Evolutionary conservation across 2,329 filamentous ascomycete genomes (phyloP), one percentile per base, ranked within the genome.

Genomic region (Didymella sp.): DNA sequence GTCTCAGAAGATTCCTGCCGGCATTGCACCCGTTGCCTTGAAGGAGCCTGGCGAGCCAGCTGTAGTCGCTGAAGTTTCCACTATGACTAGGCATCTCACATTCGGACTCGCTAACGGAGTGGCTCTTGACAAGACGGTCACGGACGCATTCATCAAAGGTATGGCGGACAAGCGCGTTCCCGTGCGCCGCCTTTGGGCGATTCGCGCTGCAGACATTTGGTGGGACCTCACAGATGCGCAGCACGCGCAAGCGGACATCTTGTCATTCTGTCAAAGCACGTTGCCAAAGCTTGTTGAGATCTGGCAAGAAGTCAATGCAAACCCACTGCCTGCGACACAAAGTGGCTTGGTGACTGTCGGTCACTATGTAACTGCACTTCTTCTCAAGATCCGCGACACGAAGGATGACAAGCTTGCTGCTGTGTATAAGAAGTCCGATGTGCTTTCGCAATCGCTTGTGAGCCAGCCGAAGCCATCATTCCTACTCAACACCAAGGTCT

Each of bases 41-140:
- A 96, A 97, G 71, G 95, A 99, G 77, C 88, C 92, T 7, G 98
- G 96, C 67, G 95, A 99, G 75, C 79, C 83, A 31, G 93, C 93
- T 38, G 80, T 96, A 24, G 83, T 85, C 38, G 87, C 90, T 9
- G 92, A 96, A 74, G 87, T 92, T 6, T 82, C 83, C 30, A 85
- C 90, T 4, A 81, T 98, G 52, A 83, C 86, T 50, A 84, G 84
- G 58, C 89, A 90, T 66, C 78, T 89, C 30, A 78, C 79, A 11
- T 85, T 84, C 68, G 80, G 89, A 33, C 72, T 97, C 15, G 76
- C 82, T n/a, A 81, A 85, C 25, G 84, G 81, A 22, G 75, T 82
- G 1, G 82, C 87, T 31, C 72, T 92, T 15, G 86, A 89, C 11
- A 89, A 89, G 65, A 73, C 86, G 4, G 82, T 89, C 2, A 74